phyloP scores from a whole-genome alignment of 345 rosid species.

The Litchi chinensis region DNA sequence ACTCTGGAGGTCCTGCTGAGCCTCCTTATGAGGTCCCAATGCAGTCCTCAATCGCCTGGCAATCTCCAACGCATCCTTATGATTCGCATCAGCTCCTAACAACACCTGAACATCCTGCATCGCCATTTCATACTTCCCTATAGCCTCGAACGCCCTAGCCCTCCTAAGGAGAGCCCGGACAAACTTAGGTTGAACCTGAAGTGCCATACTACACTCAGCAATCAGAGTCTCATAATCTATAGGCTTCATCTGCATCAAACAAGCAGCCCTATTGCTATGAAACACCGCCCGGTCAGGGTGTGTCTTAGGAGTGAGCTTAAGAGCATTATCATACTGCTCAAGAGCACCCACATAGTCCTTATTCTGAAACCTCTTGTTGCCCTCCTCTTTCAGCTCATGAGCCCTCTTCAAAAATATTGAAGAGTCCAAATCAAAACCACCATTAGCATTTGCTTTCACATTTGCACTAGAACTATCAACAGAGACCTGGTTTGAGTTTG shows the following conservation, averaged over 20 bases:
- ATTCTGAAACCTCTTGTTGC: conserved; percentile 77
- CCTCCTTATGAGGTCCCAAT: conserved; percentile 67
- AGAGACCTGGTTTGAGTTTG: conserved; percentile 50
- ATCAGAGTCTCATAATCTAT: conserved; percentile 81
- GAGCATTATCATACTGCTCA: conserved; percentile 74
- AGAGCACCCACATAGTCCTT: conserved; percentile 86
- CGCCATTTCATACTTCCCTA: conserved; percentile 78
- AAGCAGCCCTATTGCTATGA: conserved; percentile 93
- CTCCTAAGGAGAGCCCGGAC: conserved; percentile 82
- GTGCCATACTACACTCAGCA: conserved; percentile 81
- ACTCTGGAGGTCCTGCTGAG: conserved; percentile 86
- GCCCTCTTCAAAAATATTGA: conserved; percentile 76
- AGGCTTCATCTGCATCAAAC: conserved; percentile 99
- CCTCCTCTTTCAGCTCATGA: conserved; percentile 96
- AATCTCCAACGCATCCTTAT: conserved; percentile 79
- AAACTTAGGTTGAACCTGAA: conserved; percentile 81
- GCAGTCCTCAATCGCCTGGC: conserved; percentile 63
- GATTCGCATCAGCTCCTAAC: conserved; percentile 70
- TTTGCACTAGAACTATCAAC: conserved; percentile 34
- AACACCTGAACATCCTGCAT: conserved; percentile 77
- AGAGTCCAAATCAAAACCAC: conserved; percentile 66
- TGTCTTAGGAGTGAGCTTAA: conserved; percentile 67
- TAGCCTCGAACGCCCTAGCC: conserved; percentile 87
- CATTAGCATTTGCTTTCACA: conserved; percentile 51
- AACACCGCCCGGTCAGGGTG: conserved; percentile 91